A percentile compares a stretch with the other conserved stretches of the same genome.
Conservation (phyloP, 1,284 basidiomycete species). For the Amylostereum areolatum region DNA sequence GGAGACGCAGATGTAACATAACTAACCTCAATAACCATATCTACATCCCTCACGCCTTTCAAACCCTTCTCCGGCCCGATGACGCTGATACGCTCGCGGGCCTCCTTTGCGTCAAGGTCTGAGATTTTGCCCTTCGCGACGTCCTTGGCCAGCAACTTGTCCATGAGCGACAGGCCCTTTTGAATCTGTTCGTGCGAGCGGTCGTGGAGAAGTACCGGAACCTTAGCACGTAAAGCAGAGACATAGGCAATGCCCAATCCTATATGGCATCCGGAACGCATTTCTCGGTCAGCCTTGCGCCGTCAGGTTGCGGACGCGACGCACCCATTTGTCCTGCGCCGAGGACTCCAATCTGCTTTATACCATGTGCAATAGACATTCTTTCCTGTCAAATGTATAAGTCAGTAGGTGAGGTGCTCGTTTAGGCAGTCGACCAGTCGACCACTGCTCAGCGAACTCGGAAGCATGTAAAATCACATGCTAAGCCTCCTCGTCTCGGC, state of each 20-base stretch:
- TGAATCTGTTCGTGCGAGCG: slow-evolving; percentile 50
- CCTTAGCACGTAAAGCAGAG: slow-evolving; percentile 71
- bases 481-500: too few species aligned
- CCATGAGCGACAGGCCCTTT: slow-evolving; percentile 69
- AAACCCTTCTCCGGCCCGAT: slow-evolving; percentile 31
- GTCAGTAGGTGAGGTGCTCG: too few species aligned
- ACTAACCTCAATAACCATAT: slow-evolving; percentile 86
- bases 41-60: slow-evolving; percentile 61
- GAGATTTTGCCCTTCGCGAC: slow-evolving; percentile 81
- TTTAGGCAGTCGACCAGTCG: too few species aligned
- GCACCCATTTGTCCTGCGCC: slow-evolving; percentile 83
- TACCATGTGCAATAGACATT: slow-evolving; percentile 60
- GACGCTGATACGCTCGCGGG: slow-evolving; percentile 56
- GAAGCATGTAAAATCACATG: too few species aligned
- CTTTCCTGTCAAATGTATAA: neutral
- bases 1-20: too few species aligned
- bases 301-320: slow-evolving; percentile 1
- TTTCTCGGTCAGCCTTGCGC: too few species aligned
- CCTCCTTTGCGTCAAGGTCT: slow-evolving; percentile 68
- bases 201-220: slow-evolving; percentile 75
- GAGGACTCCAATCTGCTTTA: slow-evolving; percentile 63
- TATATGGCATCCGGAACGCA: slow-evolving; percentile 6
- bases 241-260: slow-evolving; percentile 83
- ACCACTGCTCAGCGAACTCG: too few species aligned
- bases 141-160: slow-evolving; percentile 84